Percentiles rank a stretch among this genome's conserved stretches.
These are phyloP conservation scores for Rickenella mellea DNA, from an alignment of 768 basidiomycete genomes.

Conservation along the genomic window DNA sequence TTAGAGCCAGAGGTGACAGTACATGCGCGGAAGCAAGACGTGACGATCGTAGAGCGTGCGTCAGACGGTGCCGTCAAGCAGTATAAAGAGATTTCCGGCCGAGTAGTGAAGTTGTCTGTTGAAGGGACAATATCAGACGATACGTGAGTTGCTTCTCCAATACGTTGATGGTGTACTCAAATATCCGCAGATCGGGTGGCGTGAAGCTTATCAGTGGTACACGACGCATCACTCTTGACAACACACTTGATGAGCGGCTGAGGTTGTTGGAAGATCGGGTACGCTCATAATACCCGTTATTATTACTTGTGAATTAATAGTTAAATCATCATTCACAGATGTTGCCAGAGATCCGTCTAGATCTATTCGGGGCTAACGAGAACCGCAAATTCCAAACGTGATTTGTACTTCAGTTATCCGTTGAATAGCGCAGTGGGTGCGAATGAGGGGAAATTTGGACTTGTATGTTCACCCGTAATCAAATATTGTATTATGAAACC, in stretches of 20 bases:
- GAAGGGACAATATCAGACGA: slow-evolving; percentile 58
- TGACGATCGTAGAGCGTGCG: slow-evolving; percentile 50
- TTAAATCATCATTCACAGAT: slow-evolving; percentile 44
- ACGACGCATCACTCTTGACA: slow-evolving; percentile 81
- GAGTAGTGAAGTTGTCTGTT: slow-evolving; percentile 47
- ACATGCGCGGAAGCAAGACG: slow-evolving; percentile 59
- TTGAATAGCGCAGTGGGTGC: no score
- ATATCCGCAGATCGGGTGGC: slow-evolving; percentile 65
- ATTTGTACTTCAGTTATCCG: no score
- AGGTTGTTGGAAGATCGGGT: slow-evolving; percentile 85
- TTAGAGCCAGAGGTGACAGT: slow-evolving; percentile 68
- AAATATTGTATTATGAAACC: no score
- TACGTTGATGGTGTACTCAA: not conserved
- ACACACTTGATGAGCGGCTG: slow-evolving; percentile 89
- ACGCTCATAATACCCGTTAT: slow-evolving; percentile 16
- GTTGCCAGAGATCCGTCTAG: slow-evolving; percentile 87
- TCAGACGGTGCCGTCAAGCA: slow-evolving; percentile 49
- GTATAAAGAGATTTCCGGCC: slow-evolving; percentile 76
- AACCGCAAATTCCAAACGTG: slow-evolving; percentile 88
- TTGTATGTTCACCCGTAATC: no score
- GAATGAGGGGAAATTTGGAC: no score
- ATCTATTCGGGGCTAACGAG: slow-evolving; percentile 82
- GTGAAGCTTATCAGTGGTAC: slow-evolving; percentile 65
- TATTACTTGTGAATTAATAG: not conserved
- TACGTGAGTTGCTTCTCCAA: slow-evolving; percentile 33